Evolutionary conservation across 2,329 filamentous ascomycete genomes (phyloP), one percentile per base, ranked within the genome.

Genomic region (Diaporthe sp.): DNA sequence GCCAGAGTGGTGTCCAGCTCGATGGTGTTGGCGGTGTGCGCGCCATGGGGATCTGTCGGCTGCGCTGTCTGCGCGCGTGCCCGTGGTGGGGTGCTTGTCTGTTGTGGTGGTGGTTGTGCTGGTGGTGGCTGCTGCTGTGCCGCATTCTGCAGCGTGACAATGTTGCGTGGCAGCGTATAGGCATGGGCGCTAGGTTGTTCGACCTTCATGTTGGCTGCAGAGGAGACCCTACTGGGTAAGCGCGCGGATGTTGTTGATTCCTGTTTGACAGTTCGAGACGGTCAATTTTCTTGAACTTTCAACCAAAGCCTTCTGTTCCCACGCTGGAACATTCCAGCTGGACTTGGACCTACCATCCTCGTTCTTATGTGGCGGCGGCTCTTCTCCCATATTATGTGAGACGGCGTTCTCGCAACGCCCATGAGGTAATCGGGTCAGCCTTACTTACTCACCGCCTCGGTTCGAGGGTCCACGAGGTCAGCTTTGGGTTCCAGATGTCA

Each of bases 1-100:
- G 78, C 78, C 55, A 80, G 44, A 7, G 79, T 80, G 31, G 78
- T 79, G 75, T 80, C 79, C 4, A 80, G 76, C 13, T 60, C 72
- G 5, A 77, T 57, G 7, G n/a, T 57, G 57, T 22, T 58, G 31
- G 25, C 10, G 28, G 25, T 46, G 37, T 53, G 42, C 25, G 53
- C 17, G 10, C 28, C 60, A n/a, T 34, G 61, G 39, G 28, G 5
- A 25, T 10, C 34, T 9, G 28, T 60, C 25, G 9, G 19, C 53
- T 55, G 53, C 28, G 17, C 25, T 37, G 31, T 46, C 13, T 15
- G n/a, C n/a, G 37, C 13, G 13, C 4, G 25, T 15, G 44, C 12
- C 25, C 5, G 19, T 17, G 44, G 4, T 17, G 44, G 4, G 4
- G 12, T 31, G 31, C 31, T 17, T 68, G 46, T 68, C 31, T 51